A percentile compares a stretch with the other conserved stretches of the same genome.
phyloP scores from a whole-genome alignment of 1,139 yeast species.

The Ogataea hybrid region DNA sequence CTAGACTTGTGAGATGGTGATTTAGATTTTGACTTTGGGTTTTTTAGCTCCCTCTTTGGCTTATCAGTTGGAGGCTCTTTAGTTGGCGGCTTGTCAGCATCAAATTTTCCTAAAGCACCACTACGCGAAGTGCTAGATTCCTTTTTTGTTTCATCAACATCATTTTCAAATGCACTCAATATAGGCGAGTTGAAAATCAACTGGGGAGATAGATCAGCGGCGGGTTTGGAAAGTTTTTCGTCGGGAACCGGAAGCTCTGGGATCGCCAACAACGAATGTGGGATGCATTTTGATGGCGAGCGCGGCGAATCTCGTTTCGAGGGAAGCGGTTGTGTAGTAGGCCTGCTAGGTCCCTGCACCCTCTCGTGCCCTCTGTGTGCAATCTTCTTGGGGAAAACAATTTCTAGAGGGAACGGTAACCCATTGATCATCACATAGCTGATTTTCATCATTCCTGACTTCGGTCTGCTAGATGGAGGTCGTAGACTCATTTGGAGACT shows the following conservation, averaged over 20 bases:
- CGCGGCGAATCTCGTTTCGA: neutral
- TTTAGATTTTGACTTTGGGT: neutral
- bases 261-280: slow-evolving; percentile 8
- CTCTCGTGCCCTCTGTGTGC: slow-evolving; percentile 8
- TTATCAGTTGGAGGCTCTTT: no score
- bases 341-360: neutral
- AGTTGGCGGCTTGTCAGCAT: neutral
- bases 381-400: slow-evolving; percentile 29
- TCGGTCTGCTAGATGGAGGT: slow-evolving; percentile 9
- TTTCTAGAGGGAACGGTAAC: slow-evolving; percentile 28
- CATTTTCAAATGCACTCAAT: neutral
- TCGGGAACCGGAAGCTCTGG: slow-evolving; percentile 4
- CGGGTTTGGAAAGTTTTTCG: neutral
- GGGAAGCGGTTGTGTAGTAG: slow-evolving; percentile 6
- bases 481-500: slow-evolving; percentile 3
- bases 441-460: slow-evolving; percentile 11
- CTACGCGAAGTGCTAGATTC: neutral
- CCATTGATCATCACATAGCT: slow-evolving; percentile 25
- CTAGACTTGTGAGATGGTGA: no score
- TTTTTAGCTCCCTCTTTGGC: neutral
- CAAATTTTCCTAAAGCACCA: neutral
- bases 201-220: slow-evolving; percentile 6
- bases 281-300: neutral
- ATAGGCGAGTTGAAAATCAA: slow-evolving; percentile 4
- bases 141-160: neutral